Base-by-base conservation (phyloP, 2,329 filamentous ascomycete genomes). In the Diaporthe vaccinii region DNA sequence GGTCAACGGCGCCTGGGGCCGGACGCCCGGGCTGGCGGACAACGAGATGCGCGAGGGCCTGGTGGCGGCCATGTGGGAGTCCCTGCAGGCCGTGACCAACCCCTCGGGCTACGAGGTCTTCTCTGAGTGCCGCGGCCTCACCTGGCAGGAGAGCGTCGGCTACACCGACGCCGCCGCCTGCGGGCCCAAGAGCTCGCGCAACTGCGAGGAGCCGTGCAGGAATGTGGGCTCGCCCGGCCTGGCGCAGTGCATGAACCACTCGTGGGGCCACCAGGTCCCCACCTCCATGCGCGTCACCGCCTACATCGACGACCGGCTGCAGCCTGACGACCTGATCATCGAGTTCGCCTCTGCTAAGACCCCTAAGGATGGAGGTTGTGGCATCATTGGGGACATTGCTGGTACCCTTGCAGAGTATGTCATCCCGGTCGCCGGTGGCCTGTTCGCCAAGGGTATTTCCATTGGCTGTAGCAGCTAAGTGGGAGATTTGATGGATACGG, bases 41-140 rank as follows among this genome's bases (percentile, higher is more conserved):
- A 74, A 77, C 73, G 70, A 78, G 41, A 76, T 77, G 72, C 77
- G 77, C 9, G 77, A 78, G 25, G 77, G 74, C 10, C 70, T 78
- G 15, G 70, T 78, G 3, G 57, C 74, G 31, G 73, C 77, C 15
- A 68, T 76, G 72, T 78, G 74, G 74, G 72, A 78, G 72, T 65
- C 73, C 3, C 70, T 78, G 44, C 57, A 57, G 44, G 44, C 34
- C 25, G 51, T 75, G 22, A 44, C 72, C 17, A 53, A 78, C 10
- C 73, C 74, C 5, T 74, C 70, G 25, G 71, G 67, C 12, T 78
- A 77, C 69, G 72, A 77, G 53, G 58, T 77, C 53, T 78, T 67
- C 71, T 65, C 69, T 55, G 70, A 73, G 22, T 78, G 77, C 71
- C 68, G 69, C 28, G 77, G 77, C 39, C 61, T 73, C 14, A 59